Base-by-base conservation (phyloP, 306 rosid genomes). In the Gillenia trifoliata region DNA sequence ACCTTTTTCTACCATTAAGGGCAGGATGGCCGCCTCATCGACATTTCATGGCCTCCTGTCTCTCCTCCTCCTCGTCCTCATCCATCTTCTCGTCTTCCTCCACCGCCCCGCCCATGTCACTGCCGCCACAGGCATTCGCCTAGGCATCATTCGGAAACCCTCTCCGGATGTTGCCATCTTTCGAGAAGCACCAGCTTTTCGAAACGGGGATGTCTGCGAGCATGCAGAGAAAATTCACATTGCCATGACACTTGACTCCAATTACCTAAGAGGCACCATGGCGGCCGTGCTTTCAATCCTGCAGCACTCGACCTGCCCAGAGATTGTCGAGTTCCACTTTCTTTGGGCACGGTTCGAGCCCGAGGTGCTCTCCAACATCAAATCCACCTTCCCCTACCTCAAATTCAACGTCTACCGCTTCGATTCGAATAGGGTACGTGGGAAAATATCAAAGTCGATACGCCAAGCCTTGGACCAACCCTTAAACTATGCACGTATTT, bases 381-480 rank as follows among this genome's bases (percentile, higher is more conserved):
- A 86, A 22, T 64, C 96, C 63, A 87, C 96, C 69, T 92, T 89
- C 82, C 98, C 95, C 6, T 84, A 89, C 82, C 90, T 92, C 57
- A 92, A 83, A 5, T 90, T 92, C 83, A 81, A 74, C 50, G 75
- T 83, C 8, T 92, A 92, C 73, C 95, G 86, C 47, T 92, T 92
- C 23, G 80, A 90, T 20, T 72, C 96, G 19, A 75, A 54, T 20
- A 73, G 89, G 73, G 98, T 92, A 0, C 86, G 93, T 0, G 96
- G 90, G 3, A 93, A 89, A 60, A 90, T 93, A 15, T 89, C 96
- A 0, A 92, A 86, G 70, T 92, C 98, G 0, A 85, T 90, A 19
- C 94, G 98, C 4, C 88, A 89, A 70, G 98, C 96, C 2, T 45
- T 92, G 31, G 98, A 92, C 75, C 98, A 92, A 23, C 98, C 98